phyloP scores from a whole-genome alignment of 345 rosid species.

The Gossypium mustelinum region DNA sequence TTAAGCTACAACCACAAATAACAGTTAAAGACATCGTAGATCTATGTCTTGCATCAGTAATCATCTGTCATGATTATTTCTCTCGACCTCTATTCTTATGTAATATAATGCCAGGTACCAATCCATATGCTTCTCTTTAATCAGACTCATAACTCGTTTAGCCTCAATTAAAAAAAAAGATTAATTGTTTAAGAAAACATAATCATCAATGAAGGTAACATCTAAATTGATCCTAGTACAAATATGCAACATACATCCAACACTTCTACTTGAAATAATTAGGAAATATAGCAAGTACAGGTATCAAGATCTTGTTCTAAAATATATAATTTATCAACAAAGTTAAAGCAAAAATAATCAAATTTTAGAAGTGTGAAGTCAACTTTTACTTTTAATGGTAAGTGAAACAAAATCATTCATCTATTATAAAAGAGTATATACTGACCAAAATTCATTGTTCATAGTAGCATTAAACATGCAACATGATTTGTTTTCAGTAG shows the following conservation, averaged over 20 bases:
- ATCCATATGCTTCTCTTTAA: background rate
- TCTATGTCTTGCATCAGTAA: background rate
- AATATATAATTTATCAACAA: background rate
- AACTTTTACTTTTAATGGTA: background rate
- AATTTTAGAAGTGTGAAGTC: background rate
- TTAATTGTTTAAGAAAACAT: background rate
- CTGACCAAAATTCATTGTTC: slow-evolving; percentile 2
- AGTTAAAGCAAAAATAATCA: background rate
- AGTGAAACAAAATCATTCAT: background rate
- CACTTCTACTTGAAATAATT: background rate
- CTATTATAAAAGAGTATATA: background rate
- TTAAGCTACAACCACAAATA: slow-evolving; percentile 51
- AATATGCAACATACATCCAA: background rate
- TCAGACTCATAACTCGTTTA: background rate
- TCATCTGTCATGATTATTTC: background rate
- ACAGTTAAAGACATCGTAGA: background rate
- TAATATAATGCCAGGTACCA: background rate
- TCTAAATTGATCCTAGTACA: slow-evolving; percentile 4
- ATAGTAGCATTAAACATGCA: background rate
- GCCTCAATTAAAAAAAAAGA: background rate
- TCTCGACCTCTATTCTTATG: background rate
- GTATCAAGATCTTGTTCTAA: background rate
- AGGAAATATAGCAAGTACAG: background rate
- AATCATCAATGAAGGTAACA: background rate
- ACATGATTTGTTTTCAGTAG: background rate